Evolutionary conservation across 139 green algal genomes (phyloP), one percentile per base, ranked within the genome.

Genomic region (Medakamo hakoo): DNA sequence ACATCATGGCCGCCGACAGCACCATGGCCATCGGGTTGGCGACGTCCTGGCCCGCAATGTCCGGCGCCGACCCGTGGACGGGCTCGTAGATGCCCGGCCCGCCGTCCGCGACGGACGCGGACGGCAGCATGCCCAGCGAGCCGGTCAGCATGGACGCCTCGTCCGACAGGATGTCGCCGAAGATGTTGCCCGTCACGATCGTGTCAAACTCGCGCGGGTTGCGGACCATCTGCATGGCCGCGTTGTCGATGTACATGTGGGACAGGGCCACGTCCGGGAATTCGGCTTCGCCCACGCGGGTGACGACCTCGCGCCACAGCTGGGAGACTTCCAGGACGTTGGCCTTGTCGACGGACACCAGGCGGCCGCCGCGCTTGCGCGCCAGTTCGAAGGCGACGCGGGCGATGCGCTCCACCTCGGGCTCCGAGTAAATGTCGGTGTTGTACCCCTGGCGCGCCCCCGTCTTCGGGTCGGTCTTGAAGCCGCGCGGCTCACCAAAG

Each of bases 171-270:
- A 99, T 99, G 83, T 99, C 93, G 27, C 93, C 93, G 73, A 99
- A 99, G 65, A 99, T 92, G 80, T 99, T 99, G 70, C 88, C 85
- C 23, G 93, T 98, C 25, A 99, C 84, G 23, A 99, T 90, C 0
- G 87, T 92, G 75, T 99, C 93, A 69, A 99, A 98, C 59, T 82
- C 80, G 65, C 84, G 88, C 23, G 88, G 87, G 66, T 92, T 89
- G 57, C 88, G 77, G 57, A 98, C 83, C 32, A 99, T 76, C 83
- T 99, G 93, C 93, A 99, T 98, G 63, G 92, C 93, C 26, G 91
- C 90, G 71, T 98, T 98, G 87, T 99, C 93, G 27, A 98, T 84
- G 76, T 97, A 97, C 93, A 99, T 97, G 83, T 99, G 92, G 55
- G 74, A 83, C 3, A 99, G 83, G 82, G 97, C 86, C 28, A 99